Percentiles rank a stretch among this genome's conserved stretches.
Evolutionary conservation across 176 grass and related monocot genomes (phyloP).

Genomic region (Pontederia crassipes): DNA sequence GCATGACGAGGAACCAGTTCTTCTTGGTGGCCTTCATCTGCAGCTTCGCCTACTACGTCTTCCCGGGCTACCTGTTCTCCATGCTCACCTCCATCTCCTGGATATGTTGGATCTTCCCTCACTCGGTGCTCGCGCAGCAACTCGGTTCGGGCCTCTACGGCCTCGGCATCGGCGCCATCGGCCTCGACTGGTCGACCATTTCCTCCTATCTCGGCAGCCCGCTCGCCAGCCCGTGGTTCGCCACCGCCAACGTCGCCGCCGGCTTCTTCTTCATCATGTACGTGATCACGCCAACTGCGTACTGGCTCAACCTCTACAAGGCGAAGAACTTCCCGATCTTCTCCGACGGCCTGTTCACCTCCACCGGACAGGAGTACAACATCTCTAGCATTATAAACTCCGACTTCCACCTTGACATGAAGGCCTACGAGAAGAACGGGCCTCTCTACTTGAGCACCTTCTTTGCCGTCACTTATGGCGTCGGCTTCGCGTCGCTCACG

Average conservation of each 20-base stretch:
- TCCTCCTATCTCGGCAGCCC: conserved; percentile 86
- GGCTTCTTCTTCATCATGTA: conserved; percentile 78
- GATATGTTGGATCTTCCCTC: conserved; percentile 80
- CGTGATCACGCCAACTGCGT: conserved; percentile 45
- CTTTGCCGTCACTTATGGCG: conserved; percentile 66
- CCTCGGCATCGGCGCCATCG: conserved; percentile 59
- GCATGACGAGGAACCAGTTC: conserved; percentile 77
- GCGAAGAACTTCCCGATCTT: conserved; percentile 80
- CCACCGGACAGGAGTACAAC: conserved; percentile 56
- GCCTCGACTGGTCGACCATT: conserved; percentile 72
- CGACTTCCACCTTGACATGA: conserved; percentile 54
- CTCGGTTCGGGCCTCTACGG: conserved; percentile 67
- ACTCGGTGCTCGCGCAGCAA: conserved; percentile 70
- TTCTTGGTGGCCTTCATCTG: conserved; percentile 72
- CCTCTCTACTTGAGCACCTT: conserved; percentile 77
- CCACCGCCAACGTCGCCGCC: conserved; percentile 69
- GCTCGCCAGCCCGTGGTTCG: conserved; percentile 93
- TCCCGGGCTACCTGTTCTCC: conserved; percentile 85
- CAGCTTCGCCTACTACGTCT: conserved; percentile 77
- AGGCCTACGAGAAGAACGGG: conserved; percentile 64
- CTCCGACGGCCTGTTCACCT: conserved; percentile 72
- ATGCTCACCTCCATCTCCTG: conserved; percentile 96
- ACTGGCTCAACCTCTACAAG: conserved; percentile 76
- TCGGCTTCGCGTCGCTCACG: conserved; percentile 77
- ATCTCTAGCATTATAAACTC: conserved; percentile 69